These are phyloP conservation scores for Chlamydomonas reinhardtii DNA, from an alignment of 163 green algal genomes.

Conservation along the genomic window DNA sequence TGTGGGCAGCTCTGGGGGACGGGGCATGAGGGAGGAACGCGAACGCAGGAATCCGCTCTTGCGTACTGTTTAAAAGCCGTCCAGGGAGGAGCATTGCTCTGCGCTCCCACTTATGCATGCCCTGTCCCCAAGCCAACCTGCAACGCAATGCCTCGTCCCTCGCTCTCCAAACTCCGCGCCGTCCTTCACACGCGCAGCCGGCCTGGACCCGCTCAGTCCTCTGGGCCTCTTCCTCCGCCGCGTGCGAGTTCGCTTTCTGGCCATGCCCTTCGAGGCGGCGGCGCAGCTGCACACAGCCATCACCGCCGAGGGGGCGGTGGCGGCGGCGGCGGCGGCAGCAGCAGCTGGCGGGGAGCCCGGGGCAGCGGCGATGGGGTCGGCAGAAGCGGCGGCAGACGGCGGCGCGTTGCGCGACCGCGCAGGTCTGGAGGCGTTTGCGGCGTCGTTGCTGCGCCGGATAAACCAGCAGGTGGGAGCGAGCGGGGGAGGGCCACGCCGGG, in stretches of 20 bases:
- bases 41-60: too few species aligned
- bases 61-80: too few species aligned
- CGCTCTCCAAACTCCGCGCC: too few species aligned
- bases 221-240: constrained; percentile 48
- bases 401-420: constrained; percentile 17
- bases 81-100: too few species aligned
- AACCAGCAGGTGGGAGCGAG: constrained; percentile 33
- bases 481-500: too few species aligned
- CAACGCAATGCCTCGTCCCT: too few species aligned
- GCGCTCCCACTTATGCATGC: too few species aligned
- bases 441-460: constrained; percentile 20
- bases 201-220: constrained; percentile 41
- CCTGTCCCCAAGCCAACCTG: too few species aligned
- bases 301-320: neutral
- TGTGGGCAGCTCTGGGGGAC: too few species aligned
- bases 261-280: constrained; percentile 39
- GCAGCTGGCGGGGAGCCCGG: neutral
- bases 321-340: neutral
- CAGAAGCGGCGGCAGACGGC: neutral
- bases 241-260: constrained; percentile 8
- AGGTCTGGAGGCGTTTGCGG: constrained; percentile 24
- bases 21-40: too few species aligned
- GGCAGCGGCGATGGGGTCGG: neutral
- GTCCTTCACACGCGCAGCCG: too few species aligned
- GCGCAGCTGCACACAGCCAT: constrained; percentile 23